Evolutionary conservation across 2,329 filamentous ascomycete species (phyloP), one percentile per base, ranked within the genome.

Genomic region (Incumbomyces lentus): DNA sequence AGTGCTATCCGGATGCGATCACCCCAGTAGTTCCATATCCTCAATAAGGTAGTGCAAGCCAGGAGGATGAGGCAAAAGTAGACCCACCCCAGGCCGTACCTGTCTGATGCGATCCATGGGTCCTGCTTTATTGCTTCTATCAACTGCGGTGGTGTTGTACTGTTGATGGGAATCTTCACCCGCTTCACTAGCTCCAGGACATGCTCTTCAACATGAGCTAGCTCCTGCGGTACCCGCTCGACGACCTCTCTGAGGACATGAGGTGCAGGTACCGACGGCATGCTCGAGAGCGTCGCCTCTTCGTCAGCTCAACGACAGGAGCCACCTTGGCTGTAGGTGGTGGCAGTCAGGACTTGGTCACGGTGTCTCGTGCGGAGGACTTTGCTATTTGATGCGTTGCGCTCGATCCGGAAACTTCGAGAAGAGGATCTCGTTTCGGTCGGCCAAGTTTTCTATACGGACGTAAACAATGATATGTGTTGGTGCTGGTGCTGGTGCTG

Each of bases 1-100:
- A 92, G 78, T 52, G 87, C 89, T 55, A 89, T 85, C 55, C 89
- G 79, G 55, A 94, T 86, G 68, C 92, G 93, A 70, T 95, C 89
- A 57, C 89, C 87, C 82, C 87, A 95, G 56, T 84, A 81, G 64
- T 95, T 84, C 73, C 89, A 95, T 60, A 85, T 74, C 55, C 87
- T 80, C 60, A 90, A 71, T 10, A 82, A 59, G 10, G 84, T 68
- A 3, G 89, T 80, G 45, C 78, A 58, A 22, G 76, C 74, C 53
- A 89, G 73, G 49, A 95, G 64, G 42, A 81, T 78, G 40, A 93
- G 64, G 44, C 84, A 81, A 59, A 95, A 93, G 65, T 93, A 95
- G 12, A 90, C 86, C 80, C 87, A 95, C 48, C 83, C 86, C 43
- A 86, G 68, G 2, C 76, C 87, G 67, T 95, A 95, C 68, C 94